These are phyloP conservation scores for Metschnikowia hibisci DNA, from an alignment of 805 yeast genomes.

Conservation along the genomic window DNA sequence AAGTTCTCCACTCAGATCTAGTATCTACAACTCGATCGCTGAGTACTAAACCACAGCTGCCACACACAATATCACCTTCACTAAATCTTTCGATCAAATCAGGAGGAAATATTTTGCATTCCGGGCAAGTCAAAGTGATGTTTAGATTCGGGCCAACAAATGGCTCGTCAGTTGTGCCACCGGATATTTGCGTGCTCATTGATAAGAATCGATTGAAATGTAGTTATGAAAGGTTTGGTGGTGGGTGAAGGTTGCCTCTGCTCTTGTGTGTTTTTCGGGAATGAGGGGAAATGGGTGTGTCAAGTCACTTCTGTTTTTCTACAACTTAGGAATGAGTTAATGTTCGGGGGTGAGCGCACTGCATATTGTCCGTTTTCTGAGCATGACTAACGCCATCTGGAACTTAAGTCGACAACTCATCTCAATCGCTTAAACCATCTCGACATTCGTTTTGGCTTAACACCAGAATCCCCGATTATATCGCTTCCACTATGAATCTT, in stretches of 20 bases:
- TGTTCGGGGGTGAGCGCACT: background rate
- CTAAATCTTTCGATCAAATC: slow-evolving; percentile 91
- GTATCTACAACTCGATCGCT: slow-evolving; percentile 92
- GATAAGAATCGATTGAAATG: background rate
- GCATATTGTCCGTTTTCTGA: background rate
- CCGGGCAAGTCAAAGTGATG: slow-evolving; percentile 90
- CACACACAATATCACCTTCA: slow-evolving; percentile 98
- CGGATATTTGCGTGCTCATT: slow-evolving; percentile 13
- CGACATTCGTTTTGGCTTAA: background rate
- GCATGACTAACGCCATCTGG: background rate
- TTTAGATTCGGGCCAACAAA: slow-evolving; percentile 75
- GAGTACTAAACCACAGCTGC: slow-evolving; percentile 89
- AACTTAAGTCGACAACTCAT: background rate
- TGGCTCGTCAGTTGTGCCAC: slow-evolving; percentile 23
- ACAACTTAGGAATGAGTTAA: no score
- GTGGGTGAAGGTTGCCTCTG: no score
- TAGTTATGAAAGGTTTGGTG: background rate
- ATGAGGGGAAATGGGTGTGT: no score
- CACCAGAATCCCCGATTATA: background rate
- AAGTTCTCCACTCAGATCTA: slow-evolving; percentile 97
- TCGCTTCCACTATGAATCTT: background rate
- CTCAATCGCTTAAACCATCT: slow-evolving; percentile 1
- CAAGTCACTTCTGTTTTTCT: no score
- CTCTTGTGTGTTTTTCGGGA: no score
- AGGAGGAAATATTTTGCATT: slow-evolving; percentile 93